Percentiles rank a stretch among this genome's conserved stretches.
These are phyloP conservation scores for Anthoceros angustus DNA, from an alignment of 225 moss, liverwort and hornwort species.

Conservation along the genomic window DNA sequence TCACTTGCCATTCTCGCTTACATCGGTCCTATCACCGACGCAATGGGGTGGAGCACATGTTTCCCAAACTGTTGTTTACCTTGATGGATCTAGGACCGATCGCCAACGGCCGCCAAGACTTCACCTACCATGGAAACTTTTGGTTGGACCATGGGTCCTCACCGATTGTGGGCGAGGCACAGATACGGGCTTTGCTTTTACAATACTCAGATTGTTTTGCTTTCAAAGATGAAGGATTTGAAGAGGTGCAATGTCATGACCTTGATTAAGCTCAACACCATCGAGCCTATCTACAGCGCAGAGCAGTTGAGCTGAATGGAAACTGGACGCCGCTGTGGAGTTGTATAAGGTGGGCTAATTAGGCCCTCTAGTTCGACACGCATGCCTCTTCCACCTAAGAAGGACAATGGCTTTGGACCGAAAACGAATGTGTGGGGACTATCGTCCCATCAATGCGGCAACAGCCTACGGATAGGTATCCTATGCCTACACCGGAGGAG, in stretches of 20 bases:
- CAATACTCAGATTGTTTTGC: neutral
- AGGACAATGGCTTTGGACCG: neutral
- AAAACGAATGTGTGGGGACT: neutral
- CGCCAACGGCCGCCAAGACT: neutral
- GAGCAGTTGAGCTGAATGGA: neutral
- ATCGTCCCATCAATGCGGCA: neutral
- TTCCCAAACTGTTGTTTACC: neutral
- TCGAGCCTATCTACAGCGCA: neutral
- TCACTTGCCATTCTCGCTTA: neutral
- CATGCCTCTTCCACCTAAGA: neutral
- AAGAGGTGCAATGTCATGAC: neutral
- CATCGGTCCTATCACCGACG: too few relatives aligned
- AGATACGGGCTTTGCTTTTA: neutral
- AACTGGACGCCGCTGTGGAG: neutral
- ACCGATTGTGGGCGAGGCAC: neutral
- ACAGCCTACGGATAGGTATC: neutral
- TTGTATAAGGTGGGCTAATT: neutral
- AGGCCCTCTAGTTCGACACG: neutral
- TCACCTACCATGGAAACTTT: neutral
- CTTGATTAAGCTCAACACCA: neutral
- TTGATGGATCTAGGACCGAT: neutral
- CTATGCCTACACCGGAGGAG: neutral
- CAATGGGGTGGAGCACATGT: neutral
- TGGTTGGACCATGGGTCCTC: neutral
- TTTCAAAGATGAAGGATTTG: neutral